Evolutionary conservation across 805 yeast genomes (phyloP), one percentile per base, ranked within the genome.

Genomic region (Wickerhamiella alocasiicola): DNA sequence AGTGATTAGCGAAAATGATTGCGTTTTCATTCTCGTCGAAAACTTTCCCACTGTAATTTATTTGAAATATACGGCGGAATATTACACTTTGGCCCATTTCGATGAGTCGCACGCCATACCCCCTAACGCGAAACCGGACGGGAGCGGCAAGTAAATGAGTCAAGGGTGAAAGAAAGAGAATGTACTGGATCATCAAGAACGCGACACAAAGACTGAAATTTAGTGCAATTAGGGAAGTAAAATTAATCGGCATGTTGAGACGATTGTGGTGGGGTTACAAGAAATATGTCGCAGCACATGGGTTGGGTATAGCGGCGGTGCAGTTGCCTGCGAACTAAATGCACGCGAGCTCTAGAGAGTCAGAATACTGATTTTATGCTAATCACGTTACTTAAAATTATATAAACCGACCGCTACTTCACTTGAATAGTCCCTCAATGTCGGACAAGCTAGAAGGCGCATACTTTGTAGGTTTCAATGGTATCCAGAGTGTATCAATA

Each of bases 1-100:
- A 66, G 55, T 84, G 95, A 51, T 83, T 84, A 38, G 72, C 59
- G 36, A 61, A 23, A 43, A 63, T 38, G 41, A 56, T 19, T 39
- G 68, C 68, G 23, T 57, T 51, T 43, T 62, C 51, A 11, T 43
- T 33, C 16, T 48, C 43, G 19, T 44, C 39, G 3, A 54, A 25
- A 3, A 15, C 12, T 13, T 46, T 46, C 0, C 56, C 56, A 7
- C 18, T 23, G 5, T 34, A 15, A 4, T 35, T 9, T 4, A 49
- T 21, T 9, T 35, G 17, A 18, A 45, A 30, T 7, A 30, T n/a
- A 2, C 39, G 31, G 6, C 33, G 31, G 13, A 36, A 28, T 4
- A 41, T 23, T 2, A 18, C 19, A 6, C 24, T 28, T 5, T 25
- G 20, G 19, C 36, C 27, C 19, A 36, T 20, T 16, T 36, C 23